Evolutionary conservation across 2,329 filamentous ascomycete species (phyloP), one percentile per base, ranked within the genome.

Genomic region (Neonectria punicea): DNA sequence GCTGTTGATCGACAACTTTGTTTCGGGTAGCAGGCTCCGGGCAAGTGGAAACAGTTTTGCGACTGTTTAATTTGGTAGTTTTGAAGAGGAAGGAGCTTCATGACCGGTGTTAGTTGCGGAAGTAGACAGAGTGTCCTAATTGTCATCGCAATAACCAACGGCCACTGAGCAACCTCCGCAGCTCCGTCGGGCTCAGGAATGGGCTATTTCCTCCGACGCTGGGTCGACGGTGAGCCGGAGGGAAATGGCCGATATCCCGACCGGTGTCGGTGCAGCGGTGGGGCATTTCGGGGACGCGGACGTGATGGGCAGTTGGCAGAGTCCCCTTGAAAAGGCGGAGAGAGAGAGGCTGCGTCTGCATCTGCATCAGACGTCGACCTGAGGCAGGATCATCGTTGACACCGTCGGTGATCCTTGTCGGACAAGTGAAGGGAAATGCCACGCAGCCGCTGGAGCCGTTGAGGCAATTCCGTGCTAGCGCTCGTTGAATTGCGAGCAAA

Each of bases 371-470:
- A 46, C 13, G 30, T 39, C 39, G 25, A 51, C 47, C 41, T 58
- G 47, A 63, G 60, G 53, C 46, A 43, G n/a, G 39, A 63, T 63
- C 53, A 41, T 58, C 54, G 54, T 43, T 44, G 41, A 50, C 61
- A 43, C 44, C 49, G 39, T 41, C 13, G 46, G 39, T 20, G 20
- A 65, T 65, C 62, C 53, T 53, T 57, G 58, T 56, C 18, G 34
- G 34, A 18, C 32, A 53, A 51, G 13, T 51, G 41, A 16, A 54
- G 47, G 22, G 47, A 53, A 57, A 43, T 47, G 61, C 30, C 34
- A 47, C 41, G 39, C 56, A 59, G 61, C 61, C 53, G 61, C 61
- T 49, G 57, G 56, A 49, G 53, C 65, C 65, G 56, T 61, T 64
- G 61, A 64, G 56, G 46, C 34, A 56, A 66, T 63, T 63, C 18